Evolutionary conservation across 805 yeast species (phyloP).

Genomic region (Ogataea siamensis): DNA sequence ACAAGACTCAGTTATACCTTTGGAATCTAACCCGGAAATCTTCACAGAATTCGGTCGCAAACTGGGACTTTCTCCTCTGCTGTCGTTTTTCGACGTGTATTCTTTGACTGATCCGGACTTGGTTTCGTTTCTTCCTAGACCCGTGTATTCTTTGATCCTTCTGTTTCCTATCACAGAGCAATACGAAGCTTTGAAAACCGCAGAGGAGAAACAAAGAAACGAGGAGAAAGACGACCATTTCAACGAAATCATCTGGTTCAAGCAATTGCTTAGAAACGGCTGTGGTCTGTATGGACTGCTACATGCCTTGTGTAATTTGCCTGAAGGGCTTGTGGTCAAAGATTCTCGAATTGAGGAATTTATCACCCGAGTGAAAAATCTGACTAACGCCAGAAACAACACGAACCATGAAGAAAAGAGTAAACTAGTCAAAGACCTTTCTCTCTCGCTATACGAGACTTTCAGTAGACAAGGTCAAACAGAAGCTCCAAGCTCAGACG

Average conservation of each 20-base stretch:
- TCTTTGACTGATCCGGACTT: conserved; percentile 84
- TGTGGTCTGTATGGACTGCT: conserved; percentile 91
- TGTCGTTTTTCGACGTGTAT: conserved; percentile 75
- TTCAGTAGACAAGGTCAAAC: conserved; percentile 60
- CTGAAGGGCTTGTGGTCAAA: conserved; percentile 42
- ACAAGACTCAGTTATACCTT: conserved; percentile 60
- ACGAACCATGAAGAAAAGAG: conserved; percentile 26
- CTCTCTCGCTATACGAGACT: conserved; percentile 37
- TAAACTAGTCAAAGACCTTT: conserved; percentile 28
- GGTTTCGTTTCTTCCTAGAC: conserved; percentile 77
- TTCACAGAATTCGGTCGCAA: conserved; percentile 66
- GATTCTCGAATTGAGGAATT: conserved; percentile 33
- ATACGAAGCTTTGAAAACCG: conserved; percentile 51
- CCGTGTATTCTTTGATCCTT: conserved; percentile 70
- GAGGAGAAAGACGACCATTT: conserved; percentile 29
- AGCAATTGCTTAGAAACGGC: conserved; percentile 81
- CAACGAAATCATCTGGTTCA: conserved; percentile 63
- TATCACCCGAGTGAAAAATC: conserved; percentile 6
- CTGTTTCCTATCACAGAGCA: conserved; percentile 73
- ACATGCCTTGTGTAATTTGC: conserved; percentile 53
- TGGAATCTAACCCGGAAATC: conserved; percentile 87
- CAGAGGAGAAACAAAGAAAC: conserved; percentile 24
- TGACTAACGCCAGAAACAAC: conserved; percentile 19
- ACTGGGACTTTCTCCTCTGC: conserved; percentile 61
- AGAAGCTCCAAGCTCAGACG: conserved; percentile 59